Evolutionary conservation across 345 rosid genomes (phyloP).

Genomic region (Hibiscus tridactylites): DNA sequence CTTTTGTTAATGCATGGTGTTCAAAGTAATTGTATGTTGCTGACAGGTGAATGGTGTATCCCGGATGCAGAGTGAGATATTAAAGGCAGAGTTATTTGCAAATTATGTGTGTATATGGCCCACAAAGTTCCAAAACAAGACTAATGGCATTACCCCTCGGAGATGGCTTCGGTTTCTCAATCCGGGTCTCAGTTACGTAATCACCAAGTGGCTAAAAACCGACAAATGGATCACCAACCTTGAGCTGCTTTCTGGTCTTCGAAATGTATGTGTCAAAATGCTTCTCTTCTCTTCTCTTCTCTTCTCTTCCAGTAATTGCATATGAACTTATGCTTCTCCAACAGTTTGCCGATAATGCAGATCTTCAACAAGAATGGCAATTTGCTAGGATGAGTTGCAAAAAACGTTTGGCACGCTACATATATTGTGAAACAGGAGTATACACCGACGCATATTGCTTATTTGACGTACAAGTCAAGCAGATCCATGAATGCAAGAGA

Average conservation of each 20-base stretch:
- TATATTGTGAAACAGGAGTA: slow-evolving; percentile 69
- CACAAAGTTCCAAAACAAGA: slow-evolving; percentile 86
- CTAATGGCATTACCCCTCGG: slow-evolving; percentile 95
- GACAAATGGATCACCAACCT: slow-evolving; percentile 84
- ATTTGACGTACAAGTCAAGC: slow-evolving; percentile 95
- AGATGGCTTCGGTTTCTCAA: slow-evolving; percentile 95
- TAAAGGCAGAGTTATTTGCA: slow-evolving; percentile 77
- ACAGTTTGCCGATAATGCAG: slow-evolving; percentile 72
- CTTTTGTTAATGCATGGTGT: too few relatives aligned
- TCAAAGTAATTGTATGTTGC: neutral
- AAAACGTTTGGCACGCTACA: slow-evolving; percentile 63
- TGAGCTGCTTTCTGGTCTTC: slow-evolving; percentile 81
- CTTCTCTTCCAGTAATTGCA: neutral
- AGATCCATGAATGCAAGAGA: slow-evolving; percentile 96
- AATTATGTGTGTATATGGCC: slow-evolving; percentile 96
- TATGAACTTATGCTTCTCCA: slow-evolving; percentile 23
- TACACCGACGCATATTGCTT: slow-evolving; percentile 68
- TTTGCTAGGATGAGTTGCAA: slow-evolving; percentile 88
- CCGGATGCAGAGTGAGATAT: slow-evolving; percentile 88
- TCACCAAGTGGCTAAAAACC: slow-evolving; percentile 87
- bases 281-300: too few relatives aligned
- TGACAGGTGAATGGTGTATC: slow-evolving; percentile 94
- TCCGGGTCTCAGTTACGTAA: slow-evolving; percentile 88
- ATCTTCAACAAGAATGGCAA: slow-evolving; percentile 81
- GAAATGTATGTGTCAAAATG: neutral